phyloP scores from a whole-genome alignment of 2,329 filamentous ascomycete species.

The Cordyceps cateniannulata region DNA sequence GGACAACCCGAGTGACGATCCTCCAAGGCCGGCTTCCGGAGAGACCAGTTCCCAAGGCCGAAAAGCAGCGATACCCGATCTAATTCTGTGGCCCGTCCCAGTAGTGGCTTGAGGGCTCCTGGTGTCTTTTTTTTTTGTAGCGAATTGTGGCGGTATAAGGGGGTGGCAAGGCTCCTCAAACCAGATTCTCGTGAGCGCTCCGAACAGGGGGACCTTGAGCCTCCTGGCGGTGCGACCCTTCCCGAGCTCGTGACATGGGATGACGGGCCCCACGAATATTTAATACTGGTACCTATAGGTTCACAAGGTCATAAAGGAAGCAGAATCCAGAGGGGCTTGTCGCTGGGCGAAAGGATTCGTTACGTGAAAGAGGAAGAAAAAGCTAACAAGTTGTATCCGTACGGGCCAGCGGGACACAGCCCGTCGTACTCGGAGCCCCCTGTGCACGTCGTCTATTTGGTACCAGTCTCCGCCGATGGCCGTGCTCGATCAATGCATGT shows the following conservation, averaged over 20 bases:
- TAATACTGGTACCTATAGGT: not conserved
- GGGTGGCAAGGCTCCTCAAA: not conserved
- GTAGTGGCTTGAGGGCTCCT: not conserved
- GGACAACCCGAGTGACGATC: not conserved
- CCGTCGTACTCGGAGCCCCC: no score
- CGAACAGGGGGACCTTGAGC: not conserved
- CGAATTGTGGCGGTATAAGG: constrained; percentile 6
- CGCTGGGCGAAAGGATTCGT: not conserved
- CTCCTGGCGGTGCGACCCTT: not conserved
- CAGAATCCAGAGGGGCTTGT: not conserved
- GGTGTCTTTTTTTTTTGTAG: not conserved
- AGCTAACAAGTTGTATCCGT: no score
- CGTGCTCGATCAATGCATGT: not conserved
- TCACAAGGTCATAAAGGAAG: not conserved
- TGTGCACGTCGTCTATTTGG: no score
- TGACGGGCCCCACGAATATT: not conserved
- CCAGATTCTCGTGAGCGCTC: not conserved
- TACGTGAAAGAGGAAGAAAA: not conserved
- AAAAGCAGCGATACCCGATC: not conserved
- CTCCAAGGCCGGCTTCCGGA: not conserved
- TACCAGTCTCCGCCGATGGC: no score
- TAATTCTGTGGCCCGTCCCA: not conserved
- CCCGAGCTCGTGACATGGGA: not conserved
- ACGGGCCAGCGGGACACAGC: no score
- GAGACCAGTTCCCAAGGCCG: not conserved